Percentiles rank a stretch among this genome's conserved stretches.
Evolutionary conservation across 768 basidiomycete species (phyloP).

Genomic region (Suillus alpinus): DNA sequence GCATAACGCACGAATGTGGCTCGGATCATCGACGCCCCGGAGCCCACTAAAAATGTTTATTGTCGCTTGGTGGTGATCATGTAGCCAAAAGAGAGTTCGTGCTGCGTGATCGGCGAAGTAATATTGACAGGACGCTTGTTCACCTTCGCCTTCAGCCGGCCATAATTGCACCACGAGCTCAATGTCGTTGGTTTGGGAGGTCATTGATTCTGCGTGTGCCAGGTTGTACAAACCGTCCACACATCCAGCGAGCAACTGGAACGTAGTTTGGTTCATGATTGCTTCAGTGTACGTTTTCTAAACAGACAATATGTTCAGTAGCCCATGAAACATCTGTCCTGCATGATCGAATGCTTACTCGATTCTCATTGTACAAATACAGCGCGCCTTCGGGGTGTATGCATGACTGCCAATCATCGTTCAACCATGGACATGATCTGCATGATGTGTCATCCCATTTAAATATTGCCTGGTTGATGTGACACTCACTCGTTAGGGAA

Average conservation of each 20-base stretch:
- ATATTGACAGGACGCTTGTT: background rate
- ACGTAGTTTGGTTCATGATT: background rate
- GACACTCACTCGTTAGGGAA: background rate
- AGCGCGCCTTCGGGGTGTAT: background rate
- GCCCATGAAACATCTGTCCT: background rate
- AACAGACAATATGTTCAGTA: background rate
- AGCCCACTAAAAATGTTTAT: background rate
- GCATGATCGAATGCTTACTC: background rate
- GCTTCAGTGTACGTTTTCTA: background rate
- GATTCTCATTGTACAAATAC: background rate
- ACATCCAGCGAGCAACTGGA: background rate
- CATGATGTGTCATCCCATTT: background rate
- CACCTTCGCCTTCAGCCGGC: background rate
- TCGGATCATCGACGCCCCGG: background rate
- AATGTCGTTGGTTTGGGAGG: background rate
- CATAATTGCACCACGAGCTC: background rate
- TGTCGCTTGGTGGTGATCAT: background rate
- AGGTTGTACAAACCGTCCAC: background rate
- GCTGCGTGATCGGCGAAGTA: constrained; percentile 5
- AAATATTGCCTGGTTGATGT: background rate
- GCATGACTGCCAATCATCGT: background rate
- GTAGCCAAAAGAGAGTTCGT: constrained; percentile 4
- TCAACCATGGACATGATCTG: constrained; percentile 1
- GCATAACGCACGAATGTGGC: constrained; percentile 3
- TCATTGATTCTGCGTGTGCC: background rate